Base-by-base conservation (phyloP, 768 basidiomycete genomes). In the Russula abietina region DNA sequence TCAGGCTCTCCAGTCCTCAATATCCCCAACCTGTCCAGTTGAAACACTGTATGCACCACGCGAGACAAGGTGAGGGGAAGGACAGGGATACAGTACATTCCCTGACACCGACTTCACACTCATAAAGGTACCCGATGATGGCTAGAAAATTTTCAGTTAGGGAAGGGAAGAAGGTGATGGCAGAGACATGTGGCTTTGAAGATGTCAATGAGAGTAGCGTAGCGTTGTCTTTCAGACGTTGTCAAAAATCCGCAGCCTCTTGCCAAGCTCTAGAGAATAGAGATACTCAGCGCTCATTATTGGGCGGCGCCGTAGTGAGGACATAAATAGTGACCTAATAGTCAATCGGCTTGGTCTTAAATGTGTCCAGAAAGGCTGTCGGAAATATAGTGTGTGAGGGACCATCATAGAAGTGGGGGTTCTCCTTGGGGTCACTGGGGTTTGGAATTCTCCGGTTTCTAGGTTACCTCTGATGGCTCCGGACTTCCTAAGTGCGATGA, bases 371-470 rank as follows among this genome's bases (percentile, higher is more conserved):
- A 14, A 0, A n/a, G 4, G 50, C 10, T 4, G 30, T 26, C 39
- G 39, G 39, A 5, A 12, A 30, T 19, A 2, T 4, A 28, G 54
- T n/a, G n/a, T n/a, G n/a, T n/a, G n/a, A 16, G 24, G 4, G 26
- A 28, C 11, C 17, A 10, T 6, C 9, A 17, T 62, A 62, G 22
- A 62, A 62, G 24, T 52, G 56, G 11, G 61, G 50, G n/a, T 58
- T 62, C 41, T 53, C n/a, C n/a, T n/a, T n/a, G n/a, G n/a, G n/a
- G n/a, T n/a, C n/a, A n/a, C n/a, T n/a, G n/a, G n/a, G n/a, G n/a
- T n/a, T n/a, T n/a, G n/a, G n/a, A n/a, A n/a, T n/a, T n/a, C n/a
- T n/a, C n/a, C n/a, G n/a, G n/a, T n/a, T n/a, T n/a, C n/a, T n/a
- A n/a, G n/a, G n/a, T n/a, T n/a, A n/a, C n/a, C n/a, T n/a, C n/a